Conservation (phyloP, 768 basidiomycete species). For the Serendipita sp. region DNA sequence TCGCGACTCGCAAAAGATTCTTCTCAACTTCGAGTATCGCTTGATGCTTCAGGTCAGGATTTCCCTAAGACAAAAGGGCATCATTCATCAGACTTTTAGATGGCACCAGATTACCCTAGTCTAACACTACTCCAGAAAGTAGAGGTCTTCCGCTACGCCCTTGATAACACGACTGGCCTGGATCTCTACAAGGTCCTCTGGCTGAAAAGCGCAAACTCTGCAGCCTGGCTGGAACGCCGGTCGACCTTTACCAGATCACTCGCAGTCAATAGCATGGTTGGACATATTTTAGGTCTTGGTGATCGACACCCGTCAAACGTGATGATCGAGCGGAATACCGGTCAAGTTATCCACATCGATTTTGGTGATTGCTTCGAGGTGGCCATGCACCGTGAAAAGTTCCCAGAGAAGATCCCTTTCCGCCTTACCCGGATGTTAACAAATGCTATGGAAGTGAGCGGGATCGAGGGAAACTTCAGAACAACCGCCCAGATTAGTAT, state of each 20-base stretch:
- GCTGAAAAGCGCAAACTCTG: conserved; percentile 89
- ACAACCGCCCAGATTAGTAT: conserved; percentile 96
- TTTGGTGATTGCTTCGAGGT: conserved; percentile 98
- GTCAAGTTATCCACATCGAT: conserved; percentile 92
- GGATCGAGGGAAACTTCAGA: conserved; percentile 93
- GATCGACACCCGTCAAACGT: conserved; percentile 96
- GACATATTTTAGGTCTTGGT: conserved; percentile 93
- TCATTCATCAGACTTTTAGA: conserved; percentile 32
- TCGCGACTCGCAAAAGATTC: conserved; percentile 87
- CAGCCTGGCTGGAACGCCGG: conserved; percentile 93
- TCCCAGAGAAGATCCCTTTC: conserved; percentile 98
- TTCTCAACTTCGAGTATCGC: conserved; percentile 96
- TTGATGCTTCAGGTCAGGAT: conserved; percentile 79
- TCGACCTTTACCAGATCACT: conserved; percentile 92
- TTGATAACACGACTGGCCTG: conserved; percentile 97
- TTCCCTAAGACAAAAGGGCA: neutral
- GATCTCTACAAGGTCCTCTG: conserved; percentile 93
- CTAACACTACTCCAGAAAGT: conserved; percentile 91
- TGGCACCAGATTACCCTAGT: conserved; percentile 98
- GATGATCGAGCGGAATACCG: conserved; percentile 76
- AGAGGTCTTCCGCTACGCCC: conserved; percentile 95
- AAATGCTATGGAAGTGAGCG: conserved; percentile 98
- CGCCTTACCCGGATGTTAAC: conserved; percentile 95
- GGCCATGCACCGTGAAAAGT: conserved; percentile 95
- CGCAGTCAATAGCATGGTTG: conserved; percentile 96